Evolutionary conservation across 139 green algal genomes (phyloP).

Genomic region (Haematococcus lacustris): DNA sequence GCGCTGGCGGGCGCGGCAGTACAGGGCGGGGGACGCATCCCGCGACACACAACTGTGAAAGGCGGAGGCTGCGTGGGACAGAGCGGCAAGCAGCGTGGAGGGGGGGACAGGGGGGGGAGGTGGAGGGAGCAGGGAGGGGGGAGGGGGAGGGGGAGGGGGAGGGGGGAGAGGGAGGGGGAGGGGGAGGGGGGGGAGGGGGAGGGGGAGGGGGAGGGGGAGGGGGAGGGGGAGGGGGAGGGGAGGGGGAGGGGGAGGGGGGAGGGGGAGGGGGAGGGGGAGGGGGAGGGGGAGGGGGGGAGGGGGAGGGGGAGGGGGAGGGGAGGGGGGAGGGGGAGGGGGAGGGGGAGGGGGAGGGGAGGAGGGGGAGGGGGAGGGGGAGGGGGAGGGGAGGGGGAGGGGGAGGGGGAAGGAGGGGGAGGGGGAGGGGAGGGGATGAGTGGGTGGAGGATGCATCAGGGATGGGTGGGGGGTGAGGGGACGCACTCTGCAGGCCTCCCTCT

Average conservation of each 20-base stretch:
- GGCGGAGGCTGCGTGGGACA: not conserved
- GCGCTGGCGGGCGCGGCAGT: too few relatives aligned
- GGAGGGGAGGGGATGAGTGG: not conserved
- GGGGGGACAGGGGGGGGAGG: not conserved
- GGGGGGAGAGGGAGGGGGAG: not conserved
- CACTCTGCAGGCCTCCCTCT: constrained; percentile 17
- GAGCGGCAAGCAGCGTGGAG: not conserved
- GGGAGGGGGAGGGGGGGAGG: not conserved
- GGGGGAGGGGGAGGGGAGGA: not conserved
- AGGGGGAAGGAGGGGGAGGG: not conserved
- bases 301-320: too few relatives aligned
- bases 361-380: not conserved
- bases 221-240: too few relatives aligned
- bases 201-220: not conserved
- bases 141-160: not conserved
- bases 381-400: too few relatives aligned
- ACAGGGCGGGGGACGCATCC: too few relatives aligned
- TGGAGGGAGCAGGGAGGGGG: not conserved
- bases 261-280: too few relatives aligned
- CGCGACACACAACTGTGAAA: too few relatives aligned
- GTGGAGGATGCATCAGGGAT: too few relatives aligned
- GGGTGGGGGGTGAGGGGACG: not conserved
- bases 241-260: too few relatives aligned
- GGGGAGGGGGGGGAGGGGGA: too few relatives aligned
- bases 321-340: not conserved